phyloP scores from a whole-genome alignment of 129 eudicot species.

The Centaurea solstitialis region DNA sequence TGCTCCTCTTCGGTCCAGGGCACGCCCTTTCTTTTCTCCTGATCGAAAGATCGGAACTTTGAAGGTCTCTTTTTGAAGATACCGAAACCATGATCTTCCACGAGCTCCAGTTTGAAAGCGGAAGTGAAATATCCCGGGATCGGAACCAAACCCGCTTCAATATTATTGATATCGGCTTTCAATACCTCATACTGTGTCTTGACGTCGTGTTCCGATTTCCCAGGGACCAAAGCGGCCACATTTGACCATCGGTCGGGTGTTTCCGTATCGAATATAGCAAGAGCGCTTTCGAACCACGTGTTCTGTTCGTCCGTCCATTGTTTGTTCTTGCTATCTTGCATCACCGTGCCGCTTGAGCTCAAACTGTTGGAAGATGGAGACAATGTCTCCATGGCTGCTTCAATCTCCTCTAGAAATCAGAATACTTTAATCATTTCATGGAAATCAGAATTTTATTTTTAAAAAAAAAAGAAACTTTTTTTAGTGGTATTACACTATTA shows the following conservation, averaged over 20 bases:
- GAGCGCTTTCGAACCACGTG: constrained; percentile 82
- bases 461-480: not conserved
- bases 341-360: constrained; percentile 36
- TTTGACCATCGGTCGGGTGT: constrained; percentile 81
- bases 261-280: constrained; percentile 67
- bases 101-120: constrained; percentile 53
- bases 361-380: constrained; percentile 44
- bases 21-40: constrained; percentile 82
- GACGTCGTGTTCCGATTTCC: constrained; percentile 80
- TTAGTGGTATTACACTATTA: not conserved
- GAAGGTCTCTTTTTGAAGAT: constrained; percentile 48
- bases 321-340: constrained; percentile 48
- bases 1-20: constrained; percentile 99
- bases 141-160: constrained; percentile 79
- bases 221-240: constrained; percentile 78
- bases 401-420: constrained; percentile 10
- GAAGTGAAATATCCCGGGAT: constrained; percentile 52
- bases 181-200: constrained; percentile 69
- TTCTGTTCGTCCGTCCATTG: constrained; percentile 86
- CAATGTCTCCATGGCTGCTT: constrained; percentile 52
- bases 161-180: constrained; percentile 71
- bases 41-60: constrained; percentile 54
- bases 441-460: constrained; percentile 35
- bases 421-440: not conserved
- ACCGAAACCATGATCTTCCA: constrained; percentile 43